Base-by-base conservation (phyloP, 495 filamentous ascomycete species). In the Thozetella sp. region DNA sequence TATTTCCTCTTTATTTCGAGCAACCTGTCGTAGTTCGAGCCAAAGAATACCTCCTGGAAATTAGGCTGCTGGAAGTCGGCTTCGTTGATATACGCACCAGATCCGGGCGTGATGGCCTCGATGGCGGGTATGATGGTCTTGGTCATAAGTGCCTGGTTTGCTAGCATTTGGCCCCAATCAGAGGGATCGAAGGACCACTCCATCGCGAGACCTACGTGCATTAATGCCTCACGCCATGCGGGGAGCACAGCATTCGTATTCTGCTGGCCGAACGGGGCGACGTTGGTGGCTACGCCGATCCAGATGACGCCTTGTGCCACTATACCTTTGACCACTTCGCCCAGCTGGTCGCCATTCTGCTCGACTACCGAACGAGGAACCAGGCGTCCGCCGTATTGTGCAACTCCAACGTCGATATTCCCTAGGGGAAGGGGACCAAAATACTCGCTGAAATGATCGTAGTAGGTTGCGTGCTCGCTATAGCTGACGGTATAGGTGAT, bases 31-130 rank as follows among this genome's bases (percentile, higher is more conserved):
- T 86, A 86, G 52, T 82, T 75, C 10, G 17, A 34, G 0, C 82
- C 82, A 58, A 78, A 86, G 69, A 83, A 86, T 2, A 73, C 69
- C 66, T 79, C 66, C 69, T 85, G 76, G 75, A 80, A 86, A 53
- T 82, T 64, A 1, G 83, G 81, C 65, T 86, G 80, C n/a, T 71
- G 60, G 22, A 76, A 70, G 64, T 84, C 76, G n/a, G 67, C 76
- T 64, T 78, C 76, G 43, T 75, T 76, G 27, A 77, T 48, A 57
- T 77, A 79, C 15, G 73, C 67, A 9, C 76, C 76, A 3, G 64
- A 61, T 1, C 61, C 67, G 2, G 68, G 73, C 15, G 70, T 57
- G 15, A 64, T 55, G 2, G 37, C 65, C 13, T 66, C 61, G 61
- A 67, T 69, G 30, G 30, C 30, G 15, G 30, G 30, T 15, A 37